These are phyloP conservation scores for Chaetomium globosum DNA, from an alignment of 2,329 filamentous ascomycete genomes.

Conservation along the genomic window DNA sequence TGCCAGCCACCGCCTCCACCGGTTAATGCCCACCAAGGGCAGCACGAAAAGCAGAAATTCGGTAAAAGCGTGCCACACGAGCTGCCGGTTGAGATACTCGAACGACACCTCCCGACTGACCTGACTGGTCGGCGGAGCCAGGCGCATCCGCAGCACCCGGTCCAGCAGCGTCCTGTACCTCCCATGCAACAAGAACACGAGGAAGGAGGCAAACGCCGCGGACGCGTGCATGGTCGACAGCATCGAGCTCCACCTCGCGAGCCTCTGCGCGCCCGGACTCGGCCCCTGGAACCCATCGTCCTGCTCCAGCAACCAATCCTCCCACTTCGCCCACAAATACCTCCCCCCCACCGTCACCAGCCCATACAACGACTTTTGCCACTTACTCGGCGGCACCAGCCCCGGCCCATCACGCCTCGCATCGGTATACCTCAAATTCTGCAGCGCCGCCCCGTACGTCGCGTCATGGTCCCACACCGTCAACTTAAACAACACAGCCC, in stretches of 20 bases:
- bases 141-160: constrained; percentile 77
- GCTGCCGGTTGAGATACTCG: constrained; percentile 94
- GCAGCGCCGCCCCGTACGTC: constrained; percentile 88
- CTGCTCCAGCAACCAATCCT: constrained; percentile 76
- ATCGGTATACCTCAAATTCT: constrained; percentile 89
- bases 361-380: constrained; percentile 84
- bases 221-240: constrained; percentile 75
- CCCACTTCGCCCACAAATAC: constrained; percentile 92
- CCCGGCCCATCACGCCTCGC: constrained; percentile 67
- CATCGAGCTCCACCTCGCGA: constrained; percentile 71
- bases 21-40: constrained; percentile 91
- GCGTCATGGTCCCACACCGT: constrained; percentile 96
- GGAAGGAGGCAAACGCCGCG: constrained; percentile 80
- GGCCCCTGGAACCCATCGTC: constrained; percentile 73
- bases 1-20: constrained; percentile 88
- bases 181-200: constrained; percentile 88
- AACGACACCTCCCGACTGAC: constrained; percentile 92
- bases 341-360: constrained; percentile 81
- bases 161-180: constrained; percentile 90
- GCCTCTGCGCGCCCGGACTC: constrained; percentile 52
- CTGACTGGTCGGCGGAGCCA: constrained; percentile 82
- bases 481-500: constrained; percentile 86
- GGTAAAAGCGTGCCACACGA: constrained; percentile 99
- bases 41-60: constrained; percentile 97
- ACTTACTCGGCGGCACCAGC: constrained; percentile 69